Base-by-base conservation (phyloP, 1,284 basidiomycete species). In the Gymnopus androsaceus region DNA sequence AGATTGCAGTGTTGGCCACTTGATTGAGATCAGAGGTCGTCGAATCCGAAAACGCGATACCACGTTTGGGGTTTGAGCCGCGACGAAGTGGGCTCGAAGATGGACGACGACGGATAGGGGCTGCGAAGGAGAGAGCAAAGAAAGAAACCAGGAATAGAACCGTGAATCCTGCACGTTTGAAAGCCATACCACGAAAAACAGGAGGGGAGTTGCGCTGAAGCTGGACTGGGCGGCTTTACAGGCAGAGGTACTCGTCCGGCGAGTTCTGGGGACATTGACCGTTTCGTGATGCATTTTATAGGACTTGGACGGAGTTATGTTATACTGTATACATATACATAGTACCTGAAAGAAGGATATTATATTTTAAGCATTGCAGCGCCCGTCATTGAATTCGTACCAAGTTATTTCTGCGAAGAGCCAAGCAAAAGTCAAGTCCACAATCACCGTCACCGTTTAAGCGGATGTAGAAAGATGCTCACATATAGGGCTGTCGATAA, bases 41-140 rank as follows among this genome's bases (percentile, higher is more conserved):
- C n/a, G 28, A 21, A 17, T 31, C 34, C 17, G 51, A 21, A 23
- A 38, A 54, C 7, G 56, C 51, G 2, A 58, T 47, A 9, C 56
- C 56, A 15, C 56, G 56, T 31, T 58, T 58, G 8, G 51, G 11
- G 33, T 58, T 58, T 27, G 33, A 19, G 8, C 37, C 31, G 21
- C 51, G 51, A 33, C 19, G 51, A 23, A 23, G n/a, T n/a, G n/a
- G n/a, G n/a, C n/a, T 1, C 28, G 19, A 21, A 2, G 45, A 30
- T 17, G 21, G 7, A 15, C 12, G 27, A 47, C 45, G 27, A 19
- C 28, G 33, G 21, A 48, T 48, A 21, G 46, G 33, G 12, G 45
- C 45, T 37, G 46, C 31, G 33, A 9, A 21, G 14, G 31, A 31
- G 3, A 36, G 14, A 11, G 33, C 19, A 23, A 48, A 48, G 14